Conservation (phyloP, 202 grass and related monocot species). For the Digitaria exilis region DNA sequence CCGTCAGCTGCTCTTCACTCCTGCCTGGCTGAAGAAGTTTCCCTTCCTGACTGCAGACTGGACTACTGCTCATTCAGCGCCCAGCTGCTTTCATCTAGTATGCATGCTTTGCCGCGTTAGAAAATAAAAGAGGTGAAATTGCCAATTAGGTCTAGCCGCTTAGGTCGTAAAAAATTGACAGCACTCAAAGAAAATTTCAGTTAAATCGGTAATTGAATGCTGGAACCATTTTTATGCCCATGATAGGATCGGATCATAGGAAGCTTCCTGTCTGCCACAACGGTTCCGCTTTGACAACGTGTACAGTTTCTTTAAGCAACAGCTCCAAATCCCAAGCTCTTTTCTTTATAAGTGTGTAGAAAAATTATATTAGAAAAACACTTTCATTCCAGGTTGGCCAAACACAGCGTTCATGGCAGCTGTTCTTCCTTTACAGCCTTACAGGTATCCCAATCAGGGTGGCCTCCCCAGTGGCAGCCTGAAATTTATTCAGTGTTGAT, state of each 20-base stretch:
- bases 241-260: neutral
- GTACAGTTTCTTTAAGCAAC: neutral
- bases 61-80: too few relatives aligned
- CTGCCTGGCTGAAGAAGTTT: too few relatives aligned
- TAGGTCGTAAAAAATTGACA: neutral
- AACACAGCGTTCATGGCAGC: conserved; percentile 5
- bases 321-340: neutral
- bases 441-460: neutral
- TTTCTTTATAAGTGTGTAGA: neutral
- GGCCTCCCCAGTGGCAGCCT: neutral
- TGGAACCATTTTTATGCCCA: neutral
- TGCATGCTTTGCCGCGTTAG: neutral
- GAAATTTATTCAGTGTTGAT: neutral
- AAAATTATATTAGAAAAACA: neutral
- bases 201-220: neutral
- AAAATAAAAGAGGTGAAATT: neutral
- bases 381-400: neutral
- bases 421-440: conserved; percentile 24
- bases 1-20: too few relatives aligned
- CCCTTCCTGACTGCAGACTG: too few relatives aligned
- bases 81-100: neutral
- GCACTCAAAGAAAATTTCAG: neutral
- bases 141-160: neutral
- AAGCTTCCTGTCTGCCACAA: conserved; percentile 4
- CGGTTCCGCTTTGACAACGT: neutral